Base-by-base conservation (phyloP, 345 rosid species). In the Heritiera littoralis region DNA sequence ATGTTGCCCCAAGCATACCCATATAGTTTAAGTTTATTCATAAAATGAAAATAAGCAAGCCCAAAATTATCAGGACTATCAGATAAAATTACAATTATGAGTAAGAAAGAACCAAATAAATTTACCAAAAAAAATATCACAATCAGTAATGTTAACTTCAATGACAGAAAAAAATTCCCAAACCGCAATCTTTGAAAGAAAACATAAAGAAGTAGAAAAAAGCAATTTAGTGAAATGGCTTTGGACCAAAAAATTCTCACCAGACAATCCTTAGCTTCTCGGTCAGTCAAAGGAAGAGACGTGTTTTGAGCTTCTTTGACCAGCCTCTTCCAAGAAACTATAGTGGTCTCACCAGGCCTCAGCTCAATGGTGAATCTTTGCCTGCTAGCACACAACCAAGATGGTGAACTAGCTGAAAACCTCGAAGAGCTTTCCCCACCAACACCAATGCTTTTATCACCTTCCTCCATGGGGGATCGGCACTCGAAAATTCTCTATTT, bases 281-380 rank as follows among this genome's bases (percentile, higher is more conserved):
- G 61, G 59, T 45, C 60, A 73, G 65, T 38, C 11, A 56, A 73
- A 74, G 77, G 32, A 74, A 79, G 11, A 20, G 78, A 8, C 45
- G 74, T 52, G 41, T 76, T 75, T 20, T 73, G 76, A 55, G 78
- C 79, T 18, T 84, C 82, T 68, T 77, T 81, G 76, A 81, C 28
- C 30, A 84, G 77, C 74, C 80, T 84, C 80, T 81, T 84, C 87
- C 87, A 84, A 45, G 87, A 84, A 41, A 84, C 87, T 28, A 84
- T 84, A 3, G 87, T 84, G 58, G 87, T 84, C 82, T 81, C 87
- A 12, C 84, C 87, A 32, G 87, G 87, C 80, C 74, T 76, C 38
- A 84, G 84, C 74, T 84, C 87, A 77, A 81, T 79, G 72, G 65
- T 43, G 80, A 84, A 84, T 76, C 82, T 77, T 77, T 78, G 80